A percentile compares a stretch with the other conserved stretches of the same genome.
phyloP scores from a whole-genome alignment of 176 grass and related monocot species.

The barley (Hordeum vulgare) region DNA sequence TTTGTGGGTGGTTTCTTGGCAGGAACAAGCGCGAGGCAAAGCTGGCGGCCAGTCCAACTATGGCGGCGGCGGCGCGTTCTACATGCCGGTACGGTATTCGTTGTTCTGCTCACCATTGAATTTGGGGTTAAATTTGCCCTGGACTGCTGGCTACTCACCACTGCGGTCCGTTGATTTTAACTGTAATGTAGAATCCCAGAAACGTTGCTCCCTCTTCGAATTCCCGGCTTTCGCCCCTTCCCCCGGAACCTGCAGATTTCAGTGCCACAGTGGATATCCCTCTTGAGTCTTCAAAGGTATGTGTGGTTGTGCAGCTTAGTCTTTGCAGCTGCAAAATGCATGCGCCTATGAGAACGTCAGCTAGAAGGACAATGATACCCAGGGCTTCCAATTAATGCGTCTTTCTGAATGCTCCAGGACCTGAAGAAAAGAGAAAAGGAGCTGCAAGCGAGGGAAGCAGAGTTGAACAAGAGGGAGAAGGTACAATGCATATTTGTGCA shows the following conservation, averaged over 20 bases:
- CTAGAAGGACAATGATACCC: neutral
- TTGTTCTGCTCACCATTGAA: neutral
- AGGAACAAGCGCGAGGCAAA: slow-evolving; percentile 49
- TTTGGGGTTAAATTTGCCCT: neutral
- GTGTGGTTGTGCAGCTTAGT: neutral
- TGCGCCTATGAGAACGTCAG: neutral
- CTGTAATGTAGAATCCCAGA: slow-evolving; percentile 52
- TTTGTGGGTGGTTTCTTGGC: neutral
- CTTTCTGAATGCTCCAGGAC: slow-evolving; percentile 43
- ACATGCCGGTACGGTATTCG: slow-evolving; percentile 35
- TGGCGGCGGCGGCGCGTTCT: slow-evolving; percentile 57
- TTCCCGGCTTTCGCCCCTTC: slow-evolving; percentile 80
- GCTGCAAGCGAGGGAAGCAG: slow-evolving; percentile 83
- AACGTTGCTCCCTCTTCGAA: slow-evolving; percentile 62
- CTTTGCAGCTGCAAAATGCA: neutral
- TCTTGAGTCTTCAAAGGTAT: slow-evolving; percentile 77
- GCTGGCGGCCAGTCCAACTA: slow-evolving; percentile 50
- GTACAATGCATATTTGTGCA: slow-evolving; percentile 26
- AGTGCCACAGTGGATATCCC: slow-evolving; percentile 70
- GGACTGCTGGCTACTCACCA: neutral
- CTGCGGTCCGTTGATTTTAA: neutral
- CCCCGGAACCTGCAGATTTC: slow-evolving; percentile 84
- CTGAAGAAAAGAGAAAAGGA: slow-evolving; percentile 89
- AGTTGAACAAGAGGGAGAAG: slow-evolving; percentile 91
- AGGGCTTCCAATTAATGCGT: neutral